A percentile compares a stretch with the other conserved stretches of the same genome.
Evolutionary conservation across 2,329 filamentous ascomycete species (phyloP).

Genomic region (Drechslerella coelobrocha): DNA sequence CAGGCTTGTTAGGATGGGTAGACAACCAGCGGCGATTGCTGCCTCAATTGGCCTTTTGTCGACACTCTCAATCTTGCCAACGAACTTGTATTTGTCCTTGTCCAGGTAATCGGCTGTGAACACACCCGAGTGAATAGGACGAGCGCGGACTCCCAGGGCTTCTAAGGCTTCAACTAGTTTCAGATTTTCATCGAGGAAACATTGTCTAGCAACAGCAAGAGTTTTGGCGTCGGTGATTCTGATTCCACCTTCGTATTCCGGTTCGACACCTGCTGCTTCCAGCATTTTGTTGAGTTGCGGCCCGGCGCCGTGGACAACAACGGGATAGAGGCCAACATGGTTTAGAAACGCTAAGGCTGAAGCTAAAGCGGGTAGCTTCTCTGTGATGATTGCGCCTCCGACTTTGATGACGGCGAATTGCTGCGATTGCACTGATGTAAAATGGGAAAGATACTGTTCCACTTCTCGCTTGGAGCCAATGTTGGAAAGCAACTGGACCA

Average conservation of each 20-base stretch:
- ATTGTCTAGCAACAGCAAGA: slow-evolving; percentile 82
- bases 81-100: slow-evolving; percentile 93
- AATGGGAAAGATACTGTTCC: slow-evolving; percentile 96
- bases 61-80: slow-evolving; percentile 93
- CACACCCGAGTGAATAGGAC: slow-evolving; percentile 86
- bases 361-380: slow-evolving; percentile 90
- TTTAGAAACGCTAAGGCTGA: slow-evolving; percentile 89
- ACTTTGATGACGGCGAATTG: slow-evolving; percentile 99
- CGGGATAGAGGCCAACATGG: slow-evolving; percentile 90
- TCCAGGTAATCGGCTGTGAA: slow-evolving; percentile 94
- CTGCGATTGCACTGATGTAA: slow-evolving; percentile 93
- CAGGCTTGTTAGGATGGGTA: slow-evolving; percentile 95
- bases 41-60: slow-evolving; percentile 89
- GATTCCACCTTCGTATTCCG: slow-evolving; percentile 95
- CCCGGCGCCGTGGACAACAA: slow-evolving; percentile 93
- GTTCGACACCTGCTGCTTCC: slow-evolving; percentile 88
- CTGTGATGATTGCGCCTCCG: slow-evolving; percentile 91
- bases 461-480: slow-evolving; percentile 96
- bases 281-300: slow-evolving; percentile 93
- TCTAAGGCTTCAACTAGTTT: slow-evolving; percentile 90
- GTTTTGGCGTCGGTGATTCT: slow-evolving; percentile 96
- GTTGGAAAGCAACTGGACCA: slow-evolving; percentile 89
- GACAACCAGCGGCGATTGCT: slow-evolving; percentile 85
- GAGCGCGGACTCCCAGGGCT: slow-evolving; percentile 83
- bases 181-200: slow-evolving; percentile 95